Percentiles rank a stretch among this genome's conserved stretches.
These are phyloP conservation scores for Aspergillus melleus DNA, from an alignment of 2,329 filamentous ascomycete species.

Conservation along the genomic window DNA sequence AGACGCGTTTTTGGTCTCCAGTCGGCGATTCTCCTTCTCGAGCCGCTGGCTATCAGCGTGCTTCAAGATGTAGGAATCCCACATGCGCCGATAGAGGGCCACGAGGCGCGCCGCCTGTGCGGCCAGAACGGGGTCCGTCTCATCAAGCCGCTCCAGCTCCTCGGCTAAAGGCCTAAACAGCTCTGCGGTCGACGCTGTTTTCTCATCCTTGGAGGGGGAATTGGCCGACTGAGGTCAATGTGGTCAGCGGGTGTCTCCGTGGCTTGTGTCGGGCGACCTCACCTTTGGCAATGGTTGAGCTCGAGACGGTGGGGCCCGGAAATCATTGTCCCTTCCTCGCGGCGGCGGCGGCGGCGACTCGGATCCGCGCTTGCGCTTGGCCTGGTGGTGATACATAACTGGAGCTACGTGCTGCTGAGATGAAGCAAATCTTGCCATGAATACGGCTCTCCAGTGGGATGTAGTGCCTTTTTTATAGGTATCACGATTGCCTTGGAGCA, in stretches of 20 bases:
- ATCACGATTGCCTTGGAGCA: too few relatives aligned
- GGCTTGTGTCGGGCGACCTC: background rate
- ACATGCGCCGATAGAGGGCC: conserved; percentile 9
- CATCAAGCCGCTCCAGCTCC: conserved; percentile 9
- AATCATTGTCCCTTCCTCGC: background rate
- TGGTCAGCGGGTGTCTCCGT: background rate
- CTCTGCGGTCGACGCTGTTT: background rate
- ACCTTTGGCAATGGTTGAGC: background rate
- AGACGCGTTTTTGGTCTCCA: background rate
- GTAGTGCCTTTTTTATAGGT: too few relatives aligned
- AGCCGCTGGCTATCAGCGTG: conserved; percentile 2
- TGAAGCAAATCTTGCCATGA: background rate
- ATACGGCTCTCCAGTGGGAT: too few relatives aligned
- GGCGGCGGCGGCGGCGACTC: background rate
- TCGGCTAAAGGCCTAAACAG: conserved; percentile 1
- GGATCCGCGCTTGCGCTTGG: background rate
- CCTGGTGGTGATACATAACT: background rate
- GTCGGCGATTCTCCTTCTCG: conserved; percentile 1
- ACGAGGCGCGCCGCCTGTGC: conserved; percentile 12
- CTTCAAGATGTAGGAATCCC: background rate
- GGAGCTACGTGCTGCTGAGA: background rate
- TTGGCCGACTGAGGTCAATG: background rate
- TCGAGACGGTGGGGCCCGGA: background rate
- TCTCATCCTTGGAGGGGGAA: background rate
- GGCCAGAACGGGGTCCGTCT: conserved; percentile 9